Percentiles rank a stretch among this genome's conserved stretches.
Evolutionary conservation across 108 stramenopile genomes (phyloP).

Genomic region (Pseudonitzschia multiseries): DNA sequence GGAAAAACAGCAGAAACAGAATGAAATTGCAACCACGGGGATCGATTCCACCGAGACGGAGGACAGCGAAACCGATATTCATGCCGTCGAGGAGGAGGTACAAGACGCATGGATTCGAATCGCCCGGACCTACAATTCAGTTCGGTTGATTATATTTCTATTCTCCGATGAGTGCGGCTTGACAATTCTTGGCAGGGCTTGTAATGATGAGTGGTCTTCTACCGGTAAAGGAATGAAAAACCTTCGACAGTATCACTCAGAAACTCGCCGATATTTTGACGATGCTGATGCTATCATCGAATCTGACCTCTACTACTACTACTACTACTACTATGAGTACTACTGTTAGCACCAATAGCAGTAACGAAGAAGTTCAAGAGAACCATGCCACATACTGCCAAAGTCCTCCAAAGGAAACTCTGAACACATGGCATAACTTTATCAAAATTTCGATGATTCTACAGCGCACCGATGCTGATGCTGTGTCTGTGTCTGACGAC

Average conservation of each 20-base stretch:
- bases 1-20: slow-evolving; percentile 8
- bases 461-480: too few species aligned
- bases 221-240: not conserved
- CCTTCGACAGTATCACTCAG: slow-evolving; percentile 13
- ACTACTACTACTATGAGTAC: too few species aligned
- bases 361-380: not conserved
- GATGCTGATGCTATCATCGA: slow-evolving; percentile 3
- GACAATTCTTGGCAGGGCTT: not conserved
- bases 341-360: not conserved
- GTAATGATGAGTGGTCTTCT: not conserved
- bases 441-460: too few species aligned
- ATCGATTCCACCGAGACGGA: not conserved
- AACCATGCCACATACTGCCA: too few species aligned
- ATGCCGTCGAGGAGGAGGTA: not conserved
- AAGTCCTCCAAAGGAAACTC: too few species aligned
- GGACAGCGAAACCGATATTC: not conserved
- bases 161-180: slow-evolving; percentile 11
- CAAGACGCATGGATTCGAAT: not conserved
- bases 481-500: not conserved
- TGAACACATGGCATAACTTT: too few species aligned
- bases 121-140: slow-evolving; percentile 31
- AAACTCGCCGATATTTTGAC: slow-evolving; percentile 15
- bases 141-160: slow-evolving; percentile 18
- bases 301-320: too few species aligned
- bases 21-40: not conserved